Evolutionary conservation across 768 basidiomycete species (phyloP).

Genomic region (Phylloporus sp.): DNA sequence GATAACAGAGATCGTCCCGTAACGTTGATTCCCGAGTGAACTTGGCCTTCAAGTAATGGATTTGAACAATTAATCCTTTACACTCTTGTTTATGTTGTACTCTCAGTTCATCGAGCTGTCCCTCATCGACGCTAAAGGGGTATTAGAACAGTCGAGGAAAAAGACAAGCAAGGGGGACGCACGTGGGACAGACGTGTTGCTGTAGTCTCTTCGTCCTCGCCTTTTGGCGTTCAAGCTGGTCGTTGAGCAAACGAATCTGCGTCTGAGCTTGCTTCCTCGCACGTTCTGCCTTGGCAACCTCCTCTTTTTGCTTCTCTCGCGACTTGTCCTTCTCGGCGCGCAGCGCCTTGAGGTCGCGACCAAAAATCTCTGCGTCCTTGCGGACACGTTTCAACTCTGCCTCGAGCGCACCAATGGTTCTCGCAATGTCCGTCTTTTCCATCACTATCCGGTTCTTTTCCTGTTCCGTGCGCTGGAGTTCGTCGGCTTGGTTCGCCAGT

Average conservation of each 20-base stretch:
- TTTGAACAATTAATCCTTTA: conserved; percentile 88
- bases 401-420: conserved; percentile 65
- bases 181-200: conserved; percentile 60
- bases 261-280: conserved; percentile 64
- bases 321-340: conserved; percentile 63
- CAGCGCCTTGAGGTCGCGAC: conserved; percentile 68
- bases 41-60: conserved; percentile 88
- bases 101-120: conserved; percentile 51
- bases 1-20: conserved; percentile 72
- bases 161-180: conserved; percentile 24
- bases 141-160: neutral
- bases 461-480: conserved; percentile 59
- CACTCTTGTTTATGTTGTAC: conserved; percentile 79
- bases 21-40: conserved; percentile 82
- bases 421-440: conserved; percentile 64
- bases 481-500: conserved; percentile 54
- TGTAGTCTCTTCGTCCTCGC: conserved; percentile 38
- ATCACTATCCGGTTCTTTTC: conserved; percentile 59
- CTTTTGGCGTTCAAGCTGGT: conserved; percentile 57
- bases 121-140: conserved; percentile 42
- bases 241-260: conserved; percentile 61
- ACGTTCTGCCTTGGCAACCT: conserved; percentile 53
- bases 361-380: conserved; percentile 73
- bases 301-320: conserved; percentile 53
- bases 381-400: conserved; percentile 72